Evolutionary conservation across 2,329 filamentous ascomycete genomes (phyloP).

Genomic region (Tolypocladium amazonense): DNA sequence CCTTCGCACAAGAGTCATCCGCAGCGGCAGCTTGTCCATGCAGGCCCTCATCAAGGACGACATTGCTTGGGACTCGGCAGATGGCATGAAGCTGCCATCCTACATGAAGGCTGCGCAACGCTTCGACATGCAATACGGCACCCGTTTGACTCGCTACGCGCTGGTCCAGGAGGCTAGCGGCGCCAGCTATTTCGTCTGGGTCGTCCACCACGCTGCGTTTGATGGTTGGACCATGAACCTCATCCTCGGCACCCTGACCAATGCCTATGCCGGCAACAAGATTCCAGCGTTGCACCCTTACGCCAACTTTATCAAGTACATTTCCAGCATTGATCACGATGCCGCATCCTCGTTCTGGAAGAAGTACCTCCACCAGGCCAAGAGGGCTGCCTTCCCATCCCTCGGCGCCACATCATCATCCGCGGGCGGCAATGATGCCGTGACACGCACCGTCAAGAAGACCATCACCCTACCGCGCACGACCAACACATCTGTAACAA

Average conservation of each 20-base stretch:
- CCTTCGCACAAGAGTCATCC: background rate
- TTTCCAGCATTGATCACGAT: background rate
- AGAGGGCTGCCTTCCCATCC: slow-evolving; percentile 3
- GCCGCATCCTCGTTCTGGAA: slow-evolving; percentile 1
- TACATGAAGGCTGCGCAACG: background rate
- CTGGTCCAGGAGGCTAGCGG: background rate
- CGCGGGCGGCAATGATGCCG: background rate
- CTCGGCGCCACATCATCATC: background rate
- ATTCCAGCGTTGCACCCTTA: slow-evolving; percentile 2
- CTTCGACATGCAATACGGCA: background rate
- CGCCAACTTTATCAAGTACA: slow-evolving; percentile 6
- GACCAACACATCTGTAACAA: slow-evolving; percentile 3
- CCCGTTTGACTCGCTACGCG: background rate
- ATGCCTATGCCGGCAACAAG: slow-evolving; percentile 2
- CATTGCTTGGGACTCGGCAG: background rate
- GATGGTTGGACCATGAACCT: slow-evolving; percentile 10
- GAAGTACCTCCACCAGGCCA: background rate
- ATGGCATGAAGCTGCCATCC: background rate
- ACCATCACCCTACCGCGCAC: background rate
- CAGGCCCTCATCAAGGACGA: background rate
- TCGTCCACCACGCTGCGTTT: slow-evolving; percentile 12
- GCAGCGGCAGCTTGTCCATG: background rate
- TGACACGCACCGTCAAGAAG: background rate
- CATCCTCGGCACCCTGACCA: background rate
- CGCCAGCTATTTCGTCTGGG: slow-evolving; percentile 6